phyloP scores from a whole-genome alignment of 805 yeast species.

The Wickerhamomyces tratensis region DNA sequence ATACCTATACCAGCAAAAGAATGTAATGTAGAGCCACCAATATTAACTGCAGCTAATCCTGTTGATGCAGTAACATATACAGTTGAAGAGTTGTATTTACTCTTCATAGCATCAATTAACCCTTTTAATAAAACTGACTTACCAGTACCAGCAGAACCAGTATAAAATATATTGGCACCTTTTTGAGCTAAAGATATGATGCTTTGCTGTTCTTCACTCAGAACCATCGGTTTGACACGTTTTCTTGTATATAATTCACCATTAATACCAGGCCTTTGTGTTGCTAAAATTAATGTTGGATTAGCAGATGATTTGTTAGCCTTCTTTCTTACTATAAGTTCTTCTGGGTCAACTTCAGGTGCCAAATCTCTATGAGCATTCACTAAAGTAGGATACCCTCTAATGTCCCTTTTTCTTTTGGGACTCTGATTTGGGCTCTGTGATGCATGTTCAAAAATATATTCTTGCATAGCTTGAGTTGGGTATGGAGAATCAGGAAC shows the following conservation, averaged over 20 bases:
- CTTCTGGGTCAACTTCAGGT: no score
- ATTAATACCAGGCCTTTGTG: background rate
- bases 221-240: conserved; percentile 18
- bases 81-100: conserved; percentile 32
- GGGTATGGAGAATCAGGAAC: no score
- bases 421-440: no score
- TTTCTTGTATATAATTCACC: no score
- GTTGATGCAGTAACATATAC: conserved; percentile 82
- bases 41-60: conserved; percentile 75
- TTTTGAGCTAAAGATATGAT: conserved; percentile 55
- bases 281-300: background rate
- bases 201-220: conserved; percentile 54
- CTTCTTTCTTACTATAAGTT: no score
- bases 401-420: no score
- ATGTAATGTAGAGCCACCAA: conserved; percentile 72
- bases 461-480: no score
- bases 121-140: conserved; percentile 76
- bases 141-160: conserved; percentile 99
- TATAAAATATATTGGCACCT: conserved; percentile 73
- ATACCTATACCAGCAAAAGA: conserved; percentile 73
- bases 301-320: background rate
- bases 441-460: no score
- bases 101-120: conserved; percentile 43
- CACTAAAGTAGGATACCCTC: no score
- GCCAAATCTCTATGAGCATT: no score